Evolutionary conservation across 2,329 filamentous ascomycete genomes (phyloP), one percentile per base, ranked within the genome.

Genomic region (Mariannaea sp.): DNA sequence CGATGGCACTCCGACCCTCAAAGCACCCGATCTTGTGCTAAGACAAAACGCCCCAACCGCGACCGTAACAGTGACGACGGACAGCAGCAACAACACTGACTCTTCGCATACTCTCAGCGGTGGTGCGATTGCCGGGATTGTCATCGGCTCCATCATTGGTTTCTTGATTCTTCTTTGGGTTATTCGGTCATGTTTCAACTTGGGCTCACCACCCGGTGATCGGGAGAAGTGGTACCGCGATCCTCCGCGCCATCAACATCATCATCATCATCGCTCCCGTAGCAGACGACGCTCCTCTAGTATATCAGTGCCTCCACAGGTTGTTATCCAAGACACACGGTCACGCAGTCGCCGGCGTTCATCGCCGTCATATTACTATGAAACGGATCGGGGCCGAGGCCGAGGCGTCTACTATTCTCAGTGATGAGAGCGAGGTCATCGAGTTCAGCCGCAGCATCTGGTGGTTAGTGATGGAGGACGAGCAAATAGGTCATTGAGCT

Each of bases 51-150:
- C 53, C 13, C 43, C 56, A 2, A 52, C 56, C 8, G 58, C 62
- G 9, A 72, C 71, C 1, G 65, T 72, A 3, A 74, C 72, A 2
- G 62, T 74, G 17, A 46, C 63, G 9, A n/a, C 61, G 1, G 40
- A 59, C 10, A 54, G 56, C 36, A 61, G 56, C 39, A 53, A 56
- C 32, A 55, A 60, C 12, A 53, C 57, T 6, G 45, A 56, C 2
- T 61, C 61, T 0, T 65, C 53, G n/a, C 22, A 24, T 8, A 24
- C 5, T 24, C 70, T 81, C 10, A 73, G 69, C 35, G 77, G 76
- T 42, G 78, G 78, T 39, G 77, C 76, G 40, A 80, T 81, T 43
- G 78, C 77, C 1, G 78, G 78, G 39, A 80, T 80, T 53, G 75
- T 80, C 40, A 74, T 80, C 56, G 78, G 77, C 16, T 76, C 75